Conservation (phyloP, 305 asterid genomes). For the Solanum hybrid region DNA sequence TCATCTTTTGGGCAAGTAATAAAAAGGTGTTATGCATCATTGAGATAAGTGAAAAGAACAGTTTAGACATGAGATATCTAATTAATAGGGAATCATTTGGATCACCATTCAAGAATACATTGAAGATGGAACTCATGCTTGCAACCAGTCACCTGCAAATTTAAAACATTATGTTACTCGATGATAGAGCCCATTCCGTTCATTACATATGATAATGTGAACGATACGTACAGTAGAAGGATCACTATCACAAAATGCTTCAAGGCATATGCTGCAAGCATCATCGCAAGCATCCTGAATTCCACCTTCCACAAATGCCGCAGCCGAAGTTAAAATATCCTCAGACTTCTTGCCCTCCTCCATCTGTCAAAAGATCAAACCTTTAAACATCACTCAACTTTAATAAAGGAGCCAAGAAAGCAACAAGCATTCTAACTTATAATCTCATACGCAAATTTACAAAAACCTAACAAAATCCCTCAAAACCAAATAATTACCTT, state of each 20-base stretch:
- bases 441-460: not conserved
- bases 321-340: slow-evolving; percentile 62
- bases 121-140: slow-evolving; percentile 87
- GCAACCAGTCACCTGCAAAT: slow-evolving; percentile 69
- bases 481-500: not conserved
- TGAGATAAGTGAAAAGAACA: not conserved
- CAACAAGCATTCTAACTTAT: not conserved
- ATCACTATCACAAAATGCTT: slow-evolving; percentile 59
- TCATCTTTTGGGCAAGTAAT: not conserved
- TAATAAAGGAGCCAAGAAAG: not conserved
- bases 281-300: slow-evolving; percentile 84
- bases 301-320: slow-evolving; percentile 86
- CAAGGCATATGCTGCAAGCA: slow-evolving; percentile 93
- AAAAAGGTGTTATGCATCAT: not conserved
- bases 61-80: not conserved
- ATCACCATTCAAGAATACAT: slow-evolving; percentile 78
- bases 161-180: not conserved
- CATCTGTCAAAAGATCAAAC: slow-evolving; percentile 37
- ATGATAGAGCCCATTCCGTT: not conserved
- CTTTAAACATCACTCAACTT: not conserved
- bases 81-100: not conserved
- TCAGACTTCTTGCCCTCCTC: slow-evolving; percentile 55
- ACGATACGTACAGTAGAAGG: slow-evolving; percentile 59
- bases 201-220: not conserved
- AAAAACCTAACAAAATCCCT: not conserved